phyloP scores from a whole-genome alignment of 2,329 filamentous ascomycete species.

The Aureobasidium leucospermi region DNA sequence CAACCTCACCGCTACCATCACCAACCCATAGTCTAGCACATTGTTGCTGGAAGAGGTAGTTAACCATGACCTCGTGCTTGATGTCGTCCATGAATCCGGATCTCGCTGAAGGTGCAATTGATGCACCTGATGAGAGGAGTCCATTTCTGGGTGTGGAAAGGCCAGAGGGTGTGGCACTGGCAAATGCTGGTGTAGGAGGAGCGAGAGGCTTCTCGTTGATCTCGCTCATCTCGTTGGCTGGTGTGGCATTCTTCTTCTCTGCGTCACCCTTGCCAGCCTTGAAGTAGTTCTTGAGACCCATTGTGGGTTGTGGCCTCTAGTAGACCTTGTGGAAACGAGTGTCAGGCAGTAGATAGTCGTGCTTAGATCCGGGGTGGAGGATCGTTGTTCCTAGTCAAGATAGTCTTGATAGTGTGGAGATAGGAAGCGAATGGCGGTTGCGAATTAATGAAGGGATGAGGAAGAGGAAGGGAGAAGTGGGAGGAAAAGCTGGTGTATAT shows the following conservation, averaged over 20 bases:
- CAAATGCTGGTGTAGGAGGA: conserved; percentile 11
- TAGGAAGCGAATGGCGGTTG: background rate
- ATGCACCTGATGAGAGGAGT: conserved; percentile 47
- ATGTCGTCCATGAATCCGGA: conserved; percentile 55
- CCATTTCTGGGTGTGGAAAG: conserved; percentile 33
- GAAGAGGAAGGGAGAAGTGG: background rate
- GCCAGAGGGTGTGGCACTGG: conserved; percentile 22
- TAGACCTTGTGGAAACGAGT: conserved; percentile 5
- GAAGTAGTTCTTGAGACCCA: conserved; percentile 59
- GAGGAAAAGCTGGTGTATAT: conserved; percentile 10
- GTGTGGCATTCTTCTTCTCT: conserved; percentile 21
- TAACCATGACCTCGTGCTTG: conserved; percentile 77
- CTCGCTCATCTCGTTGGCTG: conserved; percentile 15
- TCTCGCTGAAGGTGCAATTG: conserved; percentile 28
- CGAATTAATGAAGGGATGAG: background rate
- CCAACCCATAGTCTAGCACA: conserved; percentile 67
- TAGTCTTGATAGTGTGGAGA: background rate
- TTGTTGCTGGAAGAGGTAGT: conserved; percentile 74
- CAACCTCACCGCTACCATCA: conserved; percentile 58
- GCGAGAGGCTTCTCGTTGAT: conserved; percentile 32
- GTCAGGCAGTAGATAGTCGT: conserved; percentile 3
- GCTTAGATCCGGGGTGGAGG: background rate
- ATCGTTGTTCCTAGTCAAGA: background rate
- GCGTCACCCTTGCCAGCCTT: conserved; percentile 44
- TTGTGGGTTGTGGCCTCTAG: conserved; percentile 25